Evolutionary conservation across 495 filamentous ascomycete genomes (phyloP), one percentile per base, ranked within the genome.

Genomic region (Penicillium antarcticum): DNA sequence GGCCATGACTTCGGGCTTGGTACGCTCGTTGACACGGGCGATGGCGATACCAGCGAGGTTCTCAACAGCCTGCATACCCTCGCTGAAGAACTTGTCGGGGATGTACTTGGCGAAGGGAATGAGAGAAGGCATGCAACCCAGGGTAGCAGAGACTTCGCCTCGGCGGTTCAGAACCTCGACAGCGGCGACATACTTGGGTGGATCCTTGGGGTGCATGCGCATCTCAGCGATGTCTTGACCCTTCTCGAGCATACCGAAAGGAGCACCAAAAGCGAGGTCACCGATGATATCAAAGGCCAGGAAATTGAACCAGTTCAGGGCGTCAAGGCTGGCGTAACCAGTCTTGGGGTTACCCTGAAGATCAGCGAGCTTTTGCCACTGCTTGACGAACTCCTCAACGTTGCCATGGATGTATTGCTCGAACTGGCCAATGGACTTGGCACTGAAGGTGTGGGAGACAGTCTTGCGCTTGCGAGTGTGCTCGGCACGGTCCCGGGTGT

Each of bases 211-310:
- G 32, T 58, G 58, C 57, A 75, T 69, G 48, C 79, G 75, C 51
- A 87, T 79, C 63, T 85, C 81, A 6, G 83, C 82, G 34, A 84
- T 73, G 57, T 87, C 83, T 54, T 68, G 48, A 33, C 73, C 77
- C 63, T 75, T 75, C 43, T 71, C 61, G 33, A 80, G 67, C 78
- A 80, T 80, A 21, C 76, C 77, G 56, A 80, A 80, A 24, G 78
- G 78, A 16, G 74, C 74, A 35, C 77, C 77, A 51, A 80, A 80
- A 18, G 78, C 78, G 35, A 79, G 53, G 19, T 77, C 74, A 5
- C 90, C 91, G 56, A 96, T 96, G 46, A 94, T 89, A 58, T 96
- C 91, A 57, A 96, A 96, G 36, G 91, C 91, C 9, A 95, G 79
- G 66, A 87, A 95, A 71, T 96, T 96, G 80, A 92, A 94, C 91